phyloP scores from a whole-genome alignment of 1,284 basidiomycete species.

The Sanghuangporus baumii region DNA sequence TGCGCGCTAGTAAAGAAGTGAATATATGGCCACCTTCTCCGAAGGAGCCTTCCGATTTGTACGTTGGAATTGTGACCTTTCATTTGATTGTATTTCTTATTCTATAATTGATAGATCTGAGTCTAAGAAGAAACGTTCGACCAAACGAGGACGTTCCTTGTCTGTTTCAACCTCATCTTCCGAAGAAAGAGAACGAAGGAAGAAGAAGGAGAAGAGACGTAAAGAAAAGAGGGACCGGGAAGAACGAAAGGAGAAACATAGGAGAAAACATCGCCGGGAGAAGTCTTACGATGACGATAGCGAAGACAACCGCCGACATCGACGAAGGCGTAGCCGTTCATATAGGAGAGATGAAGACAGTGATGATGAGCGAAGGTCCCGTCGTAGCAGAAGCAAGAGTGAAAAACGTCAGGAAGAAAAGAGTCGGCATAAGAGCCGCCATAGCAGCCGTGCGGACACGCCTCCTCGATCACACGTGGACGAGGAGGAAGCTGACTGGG shows the following conservation, averaged over 20 bases:
- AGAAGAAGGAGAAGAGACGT: slow-evolving; percentile 50
- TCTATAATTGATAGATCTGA: slow-evolving; percentile 39
- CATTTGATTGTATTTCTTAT: neutral
- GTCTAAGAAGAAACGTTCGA: slow-evolving; percentile 48
- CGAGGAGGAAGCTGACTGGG: slow-evolving; percentile 61
- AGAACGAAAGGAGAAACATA: slow-evolving; percentile 21
- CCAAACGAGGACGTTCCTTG: slow-evolving; percentile 50
- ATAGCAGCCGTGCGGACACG: slow-evolving; percentile 27
- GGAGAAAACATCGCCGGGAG: slow-evolving; percentile 28
- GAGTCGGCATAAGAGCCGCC: slow-evolving; percentile 22
- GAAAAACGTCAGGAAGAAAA: slow-evolving; percentile 25
- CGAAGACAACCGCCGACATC: slow-evolving; percentile 17
- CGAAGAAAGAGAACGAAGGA: slow-evolving; percentile 46
- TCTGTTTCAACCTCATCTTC: slow-evolving; percentile 56
- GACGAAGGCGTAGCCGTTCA: slow-evolving; percentile 5
- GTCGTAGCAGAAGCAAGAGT: slow-evolving; percentile 26
- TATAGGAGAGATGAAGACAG: slow-evolving; percentile 18
- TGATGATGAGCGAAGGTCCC: slow-evolving; percentile 20
- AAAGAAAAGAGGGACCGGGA: slow-evolving; percentile 42
- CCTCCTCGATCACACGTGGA: slow-evolving; percentile 27
- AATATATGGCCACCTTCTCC: slow-evolving; percentile 87
- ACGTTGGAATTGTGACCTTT: slow-evolving; percentile 27
- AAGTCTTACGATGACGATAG: slow-evolving; percentile 15
- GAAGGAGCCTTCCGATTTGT: slow-evolving; percentile 56
- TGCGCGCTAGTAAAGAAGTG: slow-evolving; percentile 59